Conservation (phyloP, 257 asterid species). For the Ocimum tenuiflorum region DNA sequence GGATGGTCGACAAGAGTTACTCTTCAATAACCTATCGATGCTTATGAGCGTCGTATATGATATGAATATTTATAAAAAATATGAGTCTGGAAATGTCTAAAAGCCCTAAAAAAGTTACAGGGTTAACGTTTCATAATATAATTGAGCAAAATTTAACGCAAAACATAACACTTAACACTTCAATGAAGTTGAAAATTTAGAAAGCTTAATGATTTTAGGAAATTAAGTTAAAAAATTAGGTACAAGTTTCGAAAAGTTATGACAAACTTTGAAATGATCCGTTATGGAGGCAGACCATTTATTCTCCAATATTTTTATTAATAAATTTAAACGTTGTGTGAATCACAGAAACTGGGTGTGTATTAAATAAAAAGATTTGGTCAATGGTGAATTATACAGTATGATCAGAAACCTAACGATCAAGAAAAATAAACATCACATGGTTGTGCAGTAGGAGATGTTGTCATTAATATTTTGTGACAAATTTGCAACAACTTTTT, state of each 20-base stretch:
- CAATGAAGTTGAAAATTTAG: no score
- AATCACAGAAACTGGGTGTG: background rate
- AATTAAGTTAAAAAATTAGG: background rate
- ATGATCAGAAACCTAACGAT: slow-evolving; percentile 4
- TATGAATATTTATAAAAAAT: no score
- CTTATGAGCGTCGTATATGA: no score
- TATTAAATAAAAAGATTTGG: slow-evolving; percentile 7
- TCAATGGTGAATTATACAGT: background rate
- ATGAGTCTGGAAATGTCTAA: no score
- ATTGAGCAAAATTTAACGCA: no score
- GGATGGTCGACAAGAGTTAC: no score
- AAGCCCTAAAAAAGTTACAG: no score
- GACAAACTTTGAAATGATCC: background rate
- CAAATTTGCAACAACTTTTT: slow-evolving; percentile 11
- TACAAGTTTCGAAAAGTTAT: background rate
- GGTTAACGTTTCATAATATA: no score
- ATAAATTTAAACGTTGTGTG: background rate
- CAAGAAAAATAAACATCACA: slow-evolving; percentile 18
- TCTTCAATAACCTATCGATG: no score
- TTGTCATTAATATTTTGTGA: slow-evolving; percentile 19
- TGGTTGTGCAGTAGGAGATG: slow-evolving; percentile 26
- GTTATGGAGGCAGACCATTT: background rate
- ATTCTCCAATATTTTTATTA: background rate
- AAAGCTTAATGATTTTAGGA: no score
- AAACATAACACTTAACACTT: no score